Evolutionary conservation across 1,139 yeast genomes (phyloP), one percentile per base, ranked within the genome.

Genomic region (Nakaseomyces delphensis): DNA sequence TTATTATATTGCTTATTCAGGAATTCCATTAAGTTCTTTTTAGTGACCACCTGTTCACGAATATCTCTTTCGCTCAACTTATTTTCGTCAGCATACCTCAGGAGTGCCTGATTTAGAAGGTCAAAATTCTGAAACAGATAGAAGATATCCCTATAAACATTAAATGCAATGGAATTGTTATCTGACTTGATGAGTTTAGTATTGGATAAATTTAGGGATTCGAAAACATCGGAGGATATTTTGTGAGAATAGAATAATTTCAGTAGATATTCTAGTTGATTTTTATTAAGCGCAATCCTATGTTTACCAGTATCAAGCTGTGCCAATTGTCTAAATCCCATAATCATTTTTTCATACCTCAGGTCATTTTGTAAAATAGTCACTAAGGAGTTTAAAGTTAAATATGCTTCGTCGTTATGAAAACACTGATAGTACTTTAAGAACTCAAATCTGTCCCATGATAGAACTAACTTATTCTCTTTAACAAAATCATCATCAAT

Each of bases 41-140:
- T 64, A 2, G 64, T 62, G 15, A 66, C 58, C 11, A 56, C 45
- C 19, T 48, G 53, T 39, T 57, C 59, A 37, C 58, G 44, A 13
- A 56, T 42, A 32, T 59, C 61, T 9, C 54, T 44, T 40, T 52
- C 60, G 13, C 55, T 50, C 27, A 59, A 52, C 13, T 50, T 53
- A 44, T 59, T 50, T 30, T 50, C 53, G 23, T 57, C 50, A 19
- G 62, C 62, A 45, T 62, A 65, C 43, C 57, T 60, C 20, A 63
- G 45, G 27, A 66, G 47, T 4, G 63, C 57, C 45, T 66, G 69
- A 42, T 66, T 66, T 24, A 66, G 43, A 11, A 66, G 43, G 47
- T 66, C 70, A 47, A 66, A 66, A 45, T 65, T 63, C 38, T 63
- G 62, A 37, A 66, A 62, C 5, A 66, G 40, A 45, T 60, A 64